Base-by-base conservation (phyloP, 805 yeast genomes). In the Nakazawaea wyomingensis region DNA sequence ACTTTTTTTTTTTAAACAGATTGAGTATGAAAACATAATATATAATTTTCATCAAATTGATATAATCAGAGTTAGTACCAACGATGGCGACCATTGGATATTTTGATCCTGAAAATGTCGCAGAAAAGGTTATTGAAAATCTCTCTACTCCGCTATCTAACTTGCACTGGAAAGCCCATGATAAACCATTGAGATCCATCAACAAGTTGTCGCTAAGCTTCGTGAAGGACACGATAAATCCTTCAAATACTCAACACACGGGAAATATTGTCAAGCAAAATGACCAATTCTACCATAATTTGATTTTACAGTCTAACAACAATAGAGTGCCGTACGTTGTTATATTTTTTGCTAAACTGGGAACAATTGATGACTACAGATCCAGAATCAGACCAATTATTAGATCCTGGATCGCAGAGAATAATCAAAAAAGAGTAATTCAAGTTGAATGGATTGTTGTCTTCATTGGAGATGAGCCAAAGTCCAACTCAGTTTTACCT, bases 351-450 rank as follows among this genome's bases (percentile, higher is more conserved):
- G 70, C 91, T 6, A 73, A 73, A 43, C 76, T 82, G 47, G 79
- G 76, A 4, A 76, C 75, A 34, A 59, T 83, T 16, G 98, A 91
- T 13, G 76, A 76, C 1, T 91, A 91, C 59, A 69, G 95, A 47
- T 60, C 83, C 0, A 85, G 82, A 53, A 88, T 85, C 1, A 73
- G 99, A 31, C 96, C 95, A 1, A 65, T 88, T 50, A 77, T 90
- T 18, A 73, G 71, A 37, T 93, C 84, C 50, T 93, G 99, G 98
- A 65, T 85, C 20, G 67, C 72, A 35, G 54, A 67, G 32, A 50
- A 62, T 31, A 54, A 69, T 42, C 52, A 68, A 34, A 51, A 66
- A 49, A 51, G 65, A 46, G 44, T 64, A 55, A 39, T 74, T 43
- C 71, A 75, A 2, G 74, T 82, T 8, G 81, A 79, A 39, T 79